These are phyloP conservation scores for Moniliophthora roreri DNA, from an alignment of 1,284 basidiomycete genomes.

Conservation along the genomic window DNA sequence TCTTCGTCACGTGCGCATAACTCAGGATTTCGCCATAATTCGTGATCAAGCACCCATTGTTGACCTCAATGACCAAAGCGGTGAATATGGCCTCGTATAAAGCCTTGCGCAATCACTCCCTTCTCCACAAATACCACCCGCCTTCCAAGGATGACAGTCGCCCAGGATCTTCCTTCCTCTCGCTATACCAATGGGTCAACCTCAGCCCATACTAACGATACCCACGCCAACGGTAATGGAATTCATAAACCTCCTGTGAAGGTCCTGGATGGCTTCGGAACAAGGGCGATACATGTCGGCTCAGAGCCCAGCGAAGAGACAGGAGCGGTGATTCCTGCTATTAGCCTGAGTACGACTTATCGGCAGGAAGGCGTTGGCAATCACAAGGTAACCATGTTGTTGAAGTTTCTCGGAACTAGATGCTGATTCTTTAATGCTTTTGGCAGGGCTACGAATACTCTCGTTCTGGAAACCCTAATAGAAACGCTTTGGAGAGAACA, in stretches of 20 bases:
- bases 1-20: too few species aligned
- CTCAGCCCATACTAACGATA: slow-evolving; percentile 17
- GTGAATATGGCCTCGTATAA: too few species aligned
- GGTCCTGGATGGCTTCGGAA: slow-evolving; percentile 60
- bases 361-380: slow-evolving; percentile 83
- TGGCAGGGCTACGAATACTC: slow-evolving; percentile 86
- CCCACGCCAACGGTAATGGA: slow-evolving; percentile 15
- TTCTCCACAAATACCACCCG: too few species aligned
- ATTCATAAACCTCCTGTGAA: slow-evolving; percentile 20
- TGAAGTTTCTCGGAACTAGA: not conserved
- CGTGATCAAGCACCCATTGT: too few species aligned
- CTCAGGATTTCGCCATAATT: too few species aligned
- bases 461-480: slow-evolving; percentile 88
- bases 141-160: not conserved
- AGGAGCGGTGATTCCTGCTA: slow-evolving; percentile 87
- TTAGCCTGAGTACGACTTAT: slow-evolving; percentile 92
- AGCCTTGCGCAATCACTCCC: too few species aligned
- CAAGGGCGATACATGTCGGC: slow-evolving; percentile 87
- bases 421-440: not conserved
- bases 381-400: slow-evolving; percentile 62
- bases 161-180: not conserved
- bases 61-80: too few species aligned
- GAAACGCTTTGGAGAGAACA: slow-evolving; percentile 73
- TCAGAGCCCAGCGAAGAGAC: slow-evolving; percentile 78
- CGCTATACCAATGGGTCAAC: not conserved